A percentile compares a stretch with the other conserved stretches of the same genome.
phyloP scores from a whole-genome alignment of 805 yeast species.

The Candida morakotiae region DNA sequence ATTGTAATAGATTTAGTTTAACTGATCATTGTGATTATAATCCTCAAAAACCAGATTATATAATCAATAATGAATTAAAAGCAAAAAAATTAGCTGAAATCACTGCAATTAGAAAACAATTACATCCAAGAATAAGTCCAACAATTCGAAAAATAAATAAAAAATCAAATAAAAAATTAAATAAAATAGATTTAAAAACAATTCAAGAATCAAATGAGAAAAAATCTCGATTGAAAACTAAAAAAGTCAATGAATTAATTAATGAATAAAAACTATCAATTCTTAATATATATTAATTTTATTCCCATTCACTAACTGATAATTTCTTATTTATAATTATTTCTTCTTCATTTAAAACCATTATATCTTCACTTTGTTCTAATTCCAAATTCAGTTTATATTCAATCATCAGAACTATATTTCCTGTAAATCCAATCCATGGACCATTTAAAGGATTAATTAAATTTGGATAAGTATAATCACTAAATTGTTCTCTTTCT shows the following conservation, averaged over 20 bases:
- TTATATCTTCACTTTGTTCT: slow-evolving; percentile 20
- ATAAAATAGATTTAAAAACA: background rate
- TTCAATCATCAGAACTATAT: slow-evolving; percentile 40
- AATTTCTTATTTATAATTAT: slow-evolving; percentile 22
- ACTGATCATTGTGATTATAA: slow-evolving; percentile 33
- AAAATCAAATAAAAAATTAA: background rate
- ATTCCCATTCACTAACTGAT: slow-evolving; percentile 37
- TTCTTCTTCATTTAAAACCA: slow-evolving; percentile 17
- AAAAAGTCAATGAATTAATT: background rate
- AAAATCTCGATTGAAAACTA: too few relatives aligned
- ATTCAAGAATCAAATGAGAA: too few relatives aligned
- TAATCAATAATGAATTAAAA: slow-evolving; percentile 28
- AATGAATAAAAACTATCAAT: too few relatives aligned
- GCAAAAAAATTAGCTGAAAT: slow-evolving; percentile 31
- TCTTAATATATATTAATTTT: too few relatives aligned
- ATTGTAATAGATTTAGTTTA: slow-evolving; percentile 37
- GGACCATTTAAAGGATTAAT: slow-evolving; percentile 50
- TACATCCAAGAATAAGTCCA: slow-evolving; percentile 9
- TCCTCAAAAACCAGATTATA: slow-evolving; percentile 35
- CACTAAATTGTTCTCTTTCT: slow-evolving; percentile 48
- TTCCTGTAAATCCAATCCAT: slow-evolving; percentile 55
- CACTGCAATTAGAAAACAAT: slow-evolving; percentile 21
- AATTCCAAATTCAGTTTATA: slow-evolving; percentile 15
- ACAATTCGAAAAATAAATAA: background rate
- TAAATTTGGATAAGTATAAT: slow-evolving; percentile 48